phyloP scores from a whole-genome alignment of 805 yeast genomes.

The Blastobotrys mokoenaii region DNA sequence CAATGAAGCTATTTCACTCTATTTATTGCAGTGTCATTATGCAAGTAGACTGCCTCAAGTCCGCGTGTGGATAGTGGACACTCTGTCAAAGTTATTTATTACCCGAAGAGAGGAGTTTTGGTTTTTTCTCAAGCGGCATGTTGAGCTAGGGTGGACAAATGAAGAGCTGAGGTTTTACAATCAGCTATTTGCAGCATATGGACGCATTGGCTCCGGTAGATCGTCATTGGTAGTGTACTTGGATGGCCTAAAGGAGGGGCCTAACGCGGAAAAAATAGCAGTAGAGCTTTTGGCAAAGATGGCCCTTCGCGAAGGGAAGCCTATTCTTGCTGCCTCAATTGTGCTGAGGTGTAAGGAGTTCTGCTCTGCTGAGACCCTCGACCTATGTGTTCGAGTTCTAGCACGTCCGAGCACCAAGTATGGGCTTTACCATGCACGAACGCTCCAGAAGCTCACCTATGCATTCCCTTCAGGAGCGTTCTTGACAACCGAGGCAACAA shows the following conservation, averaged over 20 bases:
- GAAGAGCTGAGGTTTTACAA: not conserved
- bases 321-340: constrained; percentile 1
- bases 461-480: not conserved
- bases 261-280: too few species aligned
- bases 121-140: not conserved
- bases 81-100: too few species aligned
- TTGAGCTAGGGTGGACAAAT: not conserved
- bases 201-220: not conserved
- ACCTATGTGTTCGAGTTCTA: not conserved
- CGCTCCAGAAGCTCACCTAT: not conserved
- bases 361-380: not conserved
- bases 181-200: not conserved
- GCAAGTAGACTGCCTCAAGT: too few species aligned
- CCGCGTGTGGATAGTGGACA: too few species aligned
- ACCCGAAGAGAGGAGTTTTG: not conserved
- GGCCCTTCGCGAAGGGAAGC: not conserved
- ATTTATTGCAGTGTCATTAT: too few species aligned
- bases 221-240: not conserved
- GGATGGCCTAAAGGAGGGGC: not conserved
- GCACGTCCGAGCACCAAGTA: not conserved
- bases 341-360: not conserved
- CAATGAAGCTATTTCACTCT: too few species aligned
- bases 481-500: not conserved
- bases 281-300: not conserved
- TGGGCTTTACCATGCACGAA: not conserved